Conservation (phyloP, 768 basidiomycete genomes). For the Infundibulicybe gibba region DNA sequence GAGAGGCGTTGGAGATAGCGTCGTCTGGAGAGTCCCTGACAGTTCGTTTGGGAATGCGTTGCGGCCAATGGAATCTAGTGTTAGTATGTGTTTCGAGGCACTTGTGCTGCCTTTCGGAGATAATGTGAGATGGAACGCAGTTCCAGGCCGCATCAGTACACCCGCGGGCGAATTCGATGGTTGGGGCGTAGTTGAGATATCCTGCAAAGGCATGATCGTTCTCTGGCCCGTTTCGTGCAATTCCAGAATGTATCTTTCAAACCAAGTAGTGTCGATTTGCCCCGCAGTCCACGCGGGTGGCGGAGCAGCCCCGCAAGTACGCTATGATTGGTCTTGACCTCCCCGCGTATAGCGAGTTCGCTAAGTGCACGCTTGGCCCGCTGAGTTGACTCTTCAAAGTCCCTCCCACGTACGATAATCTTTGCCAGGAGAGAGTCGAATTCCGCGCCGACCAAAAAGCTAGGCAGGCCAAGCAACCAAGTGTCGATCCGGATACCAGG, state of each 20-base stretch:
- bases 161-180: slow-evolving; percentile 1
- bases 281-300: slow-evolving; percentile 28
- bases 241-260: slow-evolving; percentile 24
- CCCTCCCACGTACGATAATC: slow-evolving; percentile 72
- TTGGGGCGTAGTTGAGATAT: background rate
- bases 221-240: slow-evolving; percentile 17
- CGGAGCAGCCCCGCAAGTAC: slow-evolving; percentile 26
- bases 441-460: slow-evolving; percentile 60
- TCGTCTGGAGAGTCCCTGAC: slow-evolving; percentile 29
- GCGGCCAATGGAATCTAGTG: slow-evolving; percentile 25
- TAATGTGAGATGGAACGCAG: slow-evolving; percentile 28
- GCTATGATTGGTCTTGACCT: slow-evolving; percentile 25
- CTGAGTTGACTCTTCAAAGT: slow-evolving; percentile 79
- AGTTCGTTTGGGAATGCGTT: slow-evolving; percentile 33
- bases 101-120: slow-evolving; percentile 7
- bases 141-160: slow-evolving; percentile 27
- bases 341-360: slow-evolving; percentile 78
- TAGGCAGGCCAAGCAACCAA: slow-evolving; percentile 69
- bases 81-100: slow-evolving; percentile 24
- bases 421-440: slow-evolving; percentile 90
- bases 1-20: slow-evolving; percentile 22
- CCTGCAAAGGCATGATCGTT: slow-evolving; percentile 6
- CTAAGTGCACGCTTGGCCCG: slow-evolving; percentile 81
- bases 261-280: slow-evolving; percentile 31
- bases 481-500: slow-evolving; percentile 87